Percentiles rank a stretch among this genome's conserved stretches.
Conservation (phyloP, 306 rosid genomes). For the Medicago arabica region DNA sequence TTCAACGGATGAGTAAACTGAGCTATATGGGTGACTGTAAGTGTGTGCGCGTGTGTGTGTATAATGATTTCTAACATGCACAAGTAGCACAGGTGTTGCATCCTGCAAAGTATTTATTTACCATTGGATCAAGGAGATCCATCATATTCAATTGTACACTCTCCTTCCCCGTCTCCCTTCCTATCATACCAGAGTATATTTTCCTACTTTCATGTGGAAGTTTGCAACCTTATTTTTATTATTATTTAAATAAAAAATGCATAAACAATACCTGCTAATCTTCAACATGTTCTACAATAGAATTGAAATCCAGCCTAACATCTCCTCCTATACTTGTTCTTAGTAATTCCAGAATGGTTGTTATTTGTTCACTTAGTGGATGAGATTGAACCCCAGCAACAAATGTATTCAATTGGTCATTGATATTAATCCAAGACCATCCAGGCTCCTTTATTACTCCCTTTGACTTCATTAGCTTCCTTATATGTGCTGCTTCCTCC, state of each 20-base stretch:
- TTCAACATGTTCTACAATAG: slow-evolving; percentile 44
- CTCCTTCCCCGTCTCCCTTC: not conserved
- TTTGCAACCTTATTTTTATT: not conserved
- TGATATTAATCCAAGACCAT: slow-evolving; percentile 81
- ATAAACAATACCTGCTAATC: slow-evolving; percentile 40
- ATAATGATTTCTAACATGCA: too few species aligned
- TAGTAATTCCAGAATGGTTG: slow-evolving; percentile 57
- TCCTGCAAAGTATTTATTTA: not conserved
- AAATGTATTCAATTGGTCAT: slow-evolving; percentile 58
- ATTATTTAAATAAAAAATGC: not conserved
- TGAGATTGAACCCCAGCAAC: slow-evolving; percentile 70
- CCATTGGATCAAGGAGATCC: not conserved
- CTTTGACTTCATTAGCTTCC: slow-evolving; percentile 74
- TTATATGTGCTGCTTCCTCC: slow-evolving; percentile 70
- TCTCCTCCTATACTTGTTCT: slow-evolving; percentile 51
- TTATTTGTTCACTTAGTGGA: slow-evolving; percentile 61
- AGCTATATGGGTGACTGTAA: not conserved
- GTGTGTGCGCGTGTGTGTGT: not conserved
- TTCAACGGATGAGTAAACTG: not conserved
- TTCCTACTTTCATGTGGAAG: not conserved
- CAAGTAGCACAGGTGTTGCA: not conserved
- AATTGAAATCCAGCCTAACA: slow-evolving; percentile 44
- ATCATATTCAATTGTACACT: not conserved
- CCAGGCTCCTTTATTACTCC: slow-evolving; percentile 84
- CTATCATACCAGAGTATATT: not conserved